A percentile compares a stretch with the other conserved stretches of the same genome.
Conservation (phyloP, 371 early-diverging fungal genomes). For the Coelomomyces lativittatus region DNA sequence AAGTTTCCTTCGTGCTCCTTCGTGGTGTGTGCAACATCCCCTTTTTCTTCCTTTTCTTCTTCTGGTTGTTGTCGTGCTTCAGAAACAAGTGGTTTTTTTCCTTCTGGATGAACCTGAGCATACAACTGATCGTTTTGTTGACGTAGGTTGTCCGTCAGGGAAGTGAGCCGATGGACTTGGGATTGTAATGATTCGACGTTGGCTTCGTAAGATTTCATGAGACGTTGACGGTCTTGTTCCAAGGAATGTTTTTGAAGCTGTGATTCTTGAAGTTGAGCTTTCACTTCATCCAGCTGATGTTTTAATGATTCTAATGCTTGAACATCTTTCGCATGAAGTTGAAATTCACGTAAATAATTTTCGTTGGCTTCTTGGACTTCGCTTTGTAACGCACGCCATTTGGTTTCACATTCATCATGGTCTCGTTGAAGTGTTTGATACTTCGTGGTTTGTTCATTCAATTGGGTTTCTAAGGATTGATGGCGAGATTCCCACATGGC, state of each 20-base stretch:
- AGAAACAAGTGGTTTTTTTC: neutral
- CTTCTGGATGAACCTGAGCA: neutral
- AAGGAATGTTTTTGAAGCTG: neutral
- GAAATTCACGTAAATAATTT: neutral
- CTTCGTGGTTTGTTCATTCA: no score
- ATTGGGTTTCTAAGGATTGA: no score
- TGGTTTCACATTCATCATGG: no score
- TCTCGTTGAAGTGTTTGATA: no score
- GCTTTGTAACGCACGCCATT: no score
- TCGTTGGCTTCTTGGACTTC: neutral
- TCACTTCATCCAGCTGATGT: no score
- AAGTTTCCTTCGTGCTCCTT: no score
- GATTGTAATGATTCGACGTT: neutral
- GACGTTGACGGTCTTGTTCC: neutral
- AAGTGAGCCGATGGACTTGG: neutral
- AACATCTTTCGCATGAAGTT: neutral
- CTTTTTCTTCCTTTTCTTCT: no score
- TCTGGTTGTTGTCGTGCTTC: no score
- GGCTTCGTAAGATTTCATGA: neutral
- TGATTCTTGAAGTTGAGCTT: neutral
- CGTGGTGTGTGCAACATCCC: no score
- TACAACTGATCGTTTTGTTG: neutral
- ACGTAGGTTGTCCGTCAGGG: neutral
- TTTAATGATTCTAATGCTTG: neutral
- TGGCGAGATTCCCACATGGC: no score